Base-by-base conservation (phyloP, 192 early-diverging fungal species). In the Chytriomyces sp. region DNA sequence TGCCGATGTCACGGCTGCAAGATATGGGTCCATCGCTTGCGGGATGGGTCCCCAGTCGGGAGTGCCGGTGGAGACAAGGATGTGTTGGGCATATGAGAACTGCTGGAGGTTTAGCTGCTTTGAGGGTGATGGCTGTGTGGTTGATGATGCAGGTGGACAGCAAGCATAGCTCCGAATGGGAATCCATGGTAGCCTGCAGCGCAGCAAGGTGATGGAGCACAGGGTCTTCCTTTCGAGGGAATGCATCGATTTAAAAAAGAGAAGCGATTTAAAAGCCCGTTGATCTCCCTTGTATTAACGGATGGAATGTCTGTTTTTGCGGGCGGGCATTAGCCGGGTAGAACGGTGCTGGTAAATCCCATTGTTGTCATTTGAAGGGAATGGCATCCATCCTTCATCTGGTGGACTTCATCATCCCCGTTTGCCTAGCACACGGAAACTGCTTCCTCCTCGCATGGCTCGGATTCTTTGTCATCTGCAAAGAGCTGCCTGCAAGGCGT, bases 21-120 rank as follows among this genome's bases (percentile, higher is more conserved):
- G 48, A 48, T 63, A 74, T 9, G 72, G 72, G 23, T 74, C 72
- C 26, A 43, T 44, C 13, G 10, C 44, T 2, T 10, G 24, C 16
- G 50, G 8, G 57, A 20, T 13, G 16, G 16, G 1, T 1, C 53
- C 53, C 16, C 53, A n/a, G 13, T 57, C 20, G 16, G 53, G 53
- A 13, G 20, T n/a, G 53, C 20, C 20, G 53, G 53, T n/a, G 16
- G 53, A 57, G 20, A 57, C 53, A 20, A 57, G 53, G 16, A 57
- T 13, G 53, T 57, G 53, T 20, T 57, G 53, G 53, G 20, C 20
- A 20, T 57, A 57, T 20, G 13, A n/a, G 53, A 57, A 57, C 2
- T 57, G 53, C 20, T 57, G 53, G 16, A 20, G 53, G 5, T 13
- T 20, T 57, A 20, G 53, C 53, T 35, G 3, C 35, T 35, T 35